Evolutionary conservation across 2,329 filamentous ascomycete species (phyloP).

Genomic region (Cladophialophora yegresii): DNA sequence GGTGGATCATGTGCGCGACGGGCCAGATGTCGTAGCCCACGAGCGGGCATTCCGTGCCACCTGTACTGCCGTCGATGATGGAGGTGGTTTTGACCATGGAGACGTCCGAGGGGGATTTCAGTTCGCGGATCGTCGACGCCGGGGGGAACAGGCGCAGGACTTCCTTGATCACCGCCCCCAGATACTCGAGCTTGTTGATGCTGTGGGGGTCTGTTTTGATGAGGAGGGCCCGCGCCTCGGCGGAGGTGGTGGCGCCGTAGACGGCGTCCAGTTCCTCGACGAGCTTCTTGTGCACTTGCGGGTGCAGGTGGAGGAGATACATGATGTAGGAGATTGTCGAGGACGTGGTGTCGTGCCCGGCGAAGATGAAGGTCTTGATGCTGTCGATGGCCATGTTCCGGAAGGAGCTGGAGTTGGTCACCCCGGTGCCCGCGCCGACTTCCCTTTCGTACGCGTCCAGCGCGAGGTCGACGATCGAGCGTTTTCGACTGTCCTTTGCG

Average conservation of each 20-base stretch:
- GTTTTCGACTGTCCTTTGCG: slow-evolving; percentile 25
- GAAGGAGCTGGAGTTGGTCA: slow-evolving; percentile 20
- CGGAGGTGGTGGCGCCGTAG: slow-evolving; percentile 48
- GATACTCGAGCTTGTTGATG: slow-evolving; percentile 56
- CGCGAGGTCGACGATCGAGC: slow-evolving; percentile 34
- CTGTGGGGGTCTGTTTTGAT: slow-evolving; percentile 50
- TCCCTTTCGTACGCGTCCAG: slow-evolving; percentile 35
- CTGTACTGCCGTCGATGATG: slow-evolving; percentile 29
- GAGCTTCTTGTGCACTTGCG: slow-evolving; percentile 42
- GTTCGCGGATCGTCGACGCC: slow-evolving; percentile 30
- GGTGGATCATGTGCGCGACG: slow-evolving; percentile 40
- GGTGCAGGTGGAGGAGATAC: slow-evolving; percentile 45
- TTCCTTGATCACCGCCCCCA: slow-evolving; percentile 57
- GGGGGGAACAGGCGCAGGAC: slow-evolving; percentile 56
- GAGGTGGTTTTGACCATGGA: slow-evolving; percentile 5
- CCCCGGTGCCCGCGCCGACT: not conserved
- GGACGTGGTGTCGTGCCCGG: slow-evolving; percentile 37
- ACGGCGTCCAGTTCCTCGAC: slow-evolving; percentile 55
- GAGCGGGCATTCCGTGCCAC: slow-evolving; percentile 29
- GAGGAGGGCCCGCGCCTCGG: slow-evolving; percentile 38
- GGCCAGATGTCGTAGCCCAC: slow-evolving; percentile 32
- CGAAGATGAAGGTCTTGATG: slow-evolving; percentile 40
- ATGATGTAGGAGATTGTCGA: slow-evolving; percentile 41
- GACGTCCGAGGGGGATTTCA: slow-evolving; percentile 15
- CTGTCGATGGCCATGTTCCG: slow-evolving; percentile 33